Evolutionary conservation across 192 early-diverging fungal species (phyloP).

Genomic region (Backusella tarrabulga): DNA sequence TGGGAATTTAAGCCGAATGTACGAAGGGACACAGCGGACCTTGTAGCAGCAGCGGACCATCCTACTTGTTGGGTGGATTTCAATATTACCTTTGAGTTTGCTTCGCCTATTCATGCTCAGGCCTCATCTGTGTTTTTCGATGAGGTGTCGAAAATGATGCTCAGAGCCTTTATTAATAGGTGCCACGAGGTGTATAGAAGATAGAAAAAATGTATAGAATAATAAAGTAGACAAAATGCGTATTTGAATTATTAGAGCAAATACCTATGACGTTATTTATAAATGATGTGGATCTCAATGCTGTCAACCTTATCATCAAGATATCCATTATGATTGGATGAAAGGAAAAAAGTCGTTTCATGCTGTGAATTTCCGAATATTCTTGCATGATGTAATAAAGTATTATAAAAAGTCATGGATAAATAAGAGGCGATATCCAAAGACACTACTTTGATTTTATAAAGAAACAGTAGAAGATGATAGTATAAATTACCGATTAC

Average conservation of each 20-base stretch:
- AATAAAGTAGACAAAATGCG: not conserved
- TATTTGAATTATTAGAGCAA: not conserved
- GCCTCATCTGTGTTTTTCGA: conserved; percentile 79
- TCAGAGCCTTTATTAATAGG: conserved; percentile 65
- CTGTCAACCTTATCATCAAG: too few species aligned
- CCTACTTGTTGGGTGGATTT: conserved; percentile 71
- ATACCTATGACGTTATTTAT: too few species aligned
- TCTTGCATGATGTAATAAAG: too few species aligned
- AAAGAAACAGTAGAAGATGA: too few species aligned
- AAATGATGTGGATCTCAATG: too few species aligned
- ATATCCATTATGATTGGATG: too few species aligned
- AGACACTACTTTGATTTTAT: too few species aligned
- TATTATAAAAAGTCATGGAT: too few species aligned
- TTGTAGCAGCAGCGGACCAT: conserved; percentile 34
- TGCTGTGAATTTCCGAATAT: too few species aligned
- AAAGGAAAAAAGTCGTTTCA: too few species aligned
- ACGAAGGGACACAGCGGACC: conserved; percentile 21
- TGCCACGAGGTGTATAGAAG: conserved; percentile 51
- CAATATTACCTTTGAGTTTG: conserved; percentile 79
- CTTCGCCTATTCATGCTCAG: conserved; percentile 76
- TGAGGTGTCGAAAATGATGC: conserved; percentile 69
- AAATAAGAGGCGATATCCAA: too few species aligned
- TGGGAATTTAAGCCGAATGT: conserved; percentile 68
- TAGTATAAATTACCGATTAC: too few species aligned
- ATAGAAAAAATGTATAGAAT: not conserved